Percentiles rank a stretch among this genome's conserved stretches.
These are phyloP conservation scores for Paramecium bursaria DNA, from an alignment of 73 alveolate genomes.

Conservation along the genomic window DNA sequence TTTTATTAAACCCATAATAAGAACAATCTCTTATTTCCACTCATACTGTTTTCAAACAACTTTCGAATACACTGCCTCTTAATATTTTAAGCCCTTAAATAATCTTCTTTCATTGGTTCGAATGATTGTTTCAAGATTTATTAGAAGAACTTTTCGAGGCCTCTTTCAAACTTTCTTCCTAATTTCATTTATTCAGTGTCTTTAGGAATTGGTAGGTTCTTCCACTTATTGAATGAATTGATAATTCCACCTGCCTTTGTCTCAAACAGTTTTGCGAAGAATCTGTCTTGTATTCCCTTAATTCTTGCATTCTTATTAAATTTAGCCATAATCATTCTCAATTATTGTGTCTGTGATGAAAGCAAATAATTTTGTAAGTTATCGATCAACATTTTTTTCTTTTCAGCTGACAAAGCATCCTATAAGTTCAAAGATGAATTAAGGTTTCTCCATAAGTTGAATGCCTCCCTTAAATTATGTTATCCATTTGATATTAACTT, in stretches of 20 bases:
- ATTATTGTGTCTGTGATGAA: neutral
- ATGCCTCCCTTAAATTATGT: conserved; percentile 1
- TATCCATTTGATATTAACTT: conserved; percentile 4
- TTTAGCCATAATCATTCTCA: conserved; percentile 26
- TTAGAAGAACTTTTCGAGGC: neutral
- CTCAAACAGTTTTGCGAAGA: conserved; percentile 41
- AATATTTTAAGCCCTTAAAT: conserved; percentile 8
- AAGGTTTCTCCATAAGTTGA: conserved; percentile 34
- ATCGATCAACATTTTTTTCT: conserved; percentile 8
- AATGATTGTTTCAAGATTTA: conserved; percentile 4
- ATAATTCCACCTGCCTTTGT: conserved; percentile 41
- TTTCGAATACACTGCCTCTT: conserved; percentile 39
- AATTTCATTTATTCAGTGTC: conserved; percentile 32
- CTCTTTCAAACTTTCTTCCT: conserved; percentile 54
- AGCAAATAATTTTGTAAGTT: neutral
- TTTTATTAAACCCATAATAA: conserved; percentile 44
- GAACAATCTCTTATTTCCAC: conserved; percentile 46
- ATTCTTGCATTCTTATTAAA: conserved; percentile 34
- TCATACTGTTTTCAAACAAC: conserved; percentile 34
- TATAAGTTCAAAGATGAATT: neutral
- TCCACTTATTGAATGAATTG: conserved; percentile 38
- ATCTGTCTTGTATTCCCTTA: conserved; percentile 13
- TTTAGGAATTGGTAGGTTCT: conserved; percentile 30
- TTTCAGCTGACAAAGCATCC: conserved; percentile 38
- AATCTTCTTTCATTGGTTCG: conserved; percentile 54